These are phyloP conservation scores for Carpinus viminea DNA, from an alignment of 306 rosid genomes.

Conservation along the genomic window DNA sequence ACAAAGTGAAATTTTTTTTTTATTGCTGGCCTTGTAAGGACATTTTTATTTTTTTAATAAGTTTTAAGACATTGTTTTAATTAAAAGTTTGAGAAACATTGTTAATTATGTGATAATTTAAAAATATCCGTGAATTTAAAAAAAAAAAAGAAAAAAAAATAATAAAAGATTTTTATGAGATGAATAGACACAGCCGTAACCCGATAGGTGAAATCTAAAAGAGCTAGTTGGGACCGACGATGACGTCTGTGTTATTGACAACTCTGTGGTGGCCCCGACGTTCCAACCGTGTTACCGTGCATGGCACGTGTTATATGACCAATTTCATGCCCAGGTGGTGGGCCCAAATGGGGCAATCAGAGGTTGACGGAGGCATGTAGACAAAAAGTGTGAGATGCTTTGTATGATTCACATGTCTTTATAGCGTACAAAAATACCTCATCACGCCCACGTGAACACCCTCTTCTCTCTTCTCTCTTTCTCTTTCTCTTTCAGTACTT, in stretches of 20 bases:
- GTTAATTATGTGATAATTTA: no score
- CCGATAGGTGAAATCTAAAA: no score
- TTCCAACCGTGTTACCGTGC: background rate
- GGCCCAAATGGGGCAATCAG: background rate
- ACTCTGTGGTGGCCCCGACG: background rate
- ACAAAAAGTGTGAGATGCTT: background rate
- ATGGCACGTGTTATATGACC: background rate
- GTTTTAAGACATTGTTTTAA: no score
- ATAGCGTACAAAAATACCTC: background rate
- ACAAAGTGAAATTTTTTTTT: no score
- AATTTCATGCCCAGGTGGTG: background rate
- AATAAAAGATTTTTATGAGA: background rate
- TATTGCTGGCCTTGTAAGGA: no score
- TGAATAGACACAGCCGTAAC: no score
- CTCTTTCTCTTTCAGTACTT: background rate
- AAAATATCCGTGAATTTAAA: background rate
- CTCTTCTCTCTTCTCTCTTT: background rate
- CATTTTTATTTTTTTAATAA: no score
- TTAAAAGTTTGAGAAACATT: no score
- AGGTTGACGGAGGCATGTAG: background rate
- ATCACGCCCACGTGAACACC: conserved; percentile 2
- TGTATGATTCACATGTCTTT: background rate
- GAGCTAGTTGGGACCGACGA: background rate
- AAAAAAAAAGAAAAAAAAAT: background rate
- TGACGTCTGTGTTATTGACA: background rate